These are phyloP conservation scores for Stephania cephalantha DNA, from an alignment of 164 flowering plant genomes.

Conservation along the genomic window DNA sequence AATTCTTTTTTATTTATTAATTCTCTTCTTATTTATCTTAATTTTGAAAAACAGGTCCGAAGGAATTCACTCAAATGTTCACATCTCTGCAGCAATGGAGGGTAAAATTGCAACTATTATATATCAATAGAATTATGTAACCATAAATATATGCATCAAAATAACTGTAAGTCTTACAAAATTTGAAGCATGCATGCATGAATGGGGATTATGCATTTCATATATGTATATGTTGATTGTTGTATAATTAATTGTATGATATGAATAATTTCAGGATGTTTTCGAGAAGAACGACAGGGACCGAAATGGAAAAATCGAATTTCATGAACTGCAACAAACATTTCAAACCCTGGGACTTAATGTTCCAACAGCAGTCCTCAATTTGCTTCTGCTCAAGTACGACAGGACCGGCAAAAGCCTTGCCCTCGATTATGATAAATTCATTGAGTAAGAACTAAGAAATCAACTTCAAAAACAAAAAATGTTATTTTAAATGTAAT, in stretches of 20 bases:
- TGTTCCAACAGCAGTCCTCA: not conserved
- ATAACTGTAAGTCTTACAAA: too few species aligned
- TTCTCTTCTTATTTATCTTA: too few species aligned
- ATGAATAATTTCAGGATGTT: not conserved
- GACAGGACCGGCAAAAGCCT: conserved; percentile 55
- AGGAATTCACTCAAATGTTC: not conserved
- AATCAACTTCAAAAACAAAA: too few species aligned
- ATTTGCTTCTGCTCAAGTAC: conserved; percentile 69
- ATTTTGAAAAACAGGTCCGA: not conserved
- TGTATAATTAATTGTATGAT: too few species aligned
- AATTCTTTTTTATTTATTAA: too few species aligned
- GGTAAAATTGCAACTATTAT: not conserved
- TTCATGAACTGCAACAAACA: not conserved
- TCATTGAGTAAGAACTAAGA: conserved; percentile 24
- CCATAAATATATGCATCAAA: not conserved
- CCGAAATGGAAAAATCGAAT: not conserved
- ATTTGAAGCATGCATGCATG: too few species aligned
- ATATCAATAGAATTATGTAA: not conserved
- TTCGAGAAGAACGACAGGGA: not conserved
- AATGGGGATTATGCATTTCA: not conserved
- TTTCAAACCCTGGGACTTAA: not conserved
- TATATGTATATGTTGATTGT: not conserved
- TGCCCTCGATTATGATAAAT: conserved; percentile 75
- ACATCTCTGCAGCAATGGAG: not conserved
- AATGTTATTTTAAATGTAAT: too few species aligned